Base-by-base conservation (phyloP, 1,139 yeast species). In the Taphrina wiesneri region DNA sequence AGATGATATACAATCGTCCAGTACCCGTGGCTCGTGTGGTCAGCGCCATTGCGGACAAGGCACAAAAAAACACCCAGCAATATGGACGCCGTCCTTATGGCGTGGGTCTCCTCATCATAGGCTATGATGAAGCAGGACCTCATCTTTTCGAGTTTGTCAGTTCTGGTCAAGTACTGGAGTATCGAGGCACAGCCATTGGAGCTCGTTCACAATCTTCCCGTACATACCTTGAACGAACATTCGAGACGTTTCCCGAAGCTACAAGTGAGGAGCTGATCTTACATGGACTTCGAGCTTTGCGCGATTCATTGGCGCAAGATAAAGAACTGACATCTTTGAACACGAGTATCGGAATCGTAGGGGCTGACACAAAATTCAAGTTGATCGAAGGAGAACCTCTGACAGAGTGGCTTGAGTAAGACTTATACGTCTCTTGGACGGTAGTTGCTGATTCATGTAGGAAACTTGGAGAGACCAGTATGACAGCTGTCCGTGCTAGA, bases 201-300 rank as follows among this genome's bases (percentile, higher is more conserved):
- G 99, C 99, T 17, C 85, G 99, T 75, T 91, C 98, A 1, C 99
- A 93, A 79, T 98, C 98, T 57, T 97, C 97, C 17, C 85, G 96
- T 79, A 93, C 99, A 1, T 93, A 91, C 74, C 80, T 95, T 75
- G 99, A 93, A 77, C 86, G 97, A 75, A 86, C 87, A 70, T 82
- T 86, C 75, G 91, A 88, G 41, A 80, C 81, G 49, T 88, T 90
- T 72, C 80, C 63, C 2, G 28, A 59, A 36, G 83, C 87, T 9
- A 76, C 83, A 13, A 80, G 86, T 64, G 96, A 90, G 72, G 86
- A 88, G 72, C 83, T 93, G 74, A 86, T 93, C 70, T 85, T 87
- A 61, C 93, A 87, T 74, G 99, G 96, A 2, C 86, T 95, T 73
- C 87, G 87, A 72, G 96, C 99, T 0, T 82, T 93, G 74, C 86